Conservation (phyloP, 331 rosid species). For the Quercus tomentella region DNA sequence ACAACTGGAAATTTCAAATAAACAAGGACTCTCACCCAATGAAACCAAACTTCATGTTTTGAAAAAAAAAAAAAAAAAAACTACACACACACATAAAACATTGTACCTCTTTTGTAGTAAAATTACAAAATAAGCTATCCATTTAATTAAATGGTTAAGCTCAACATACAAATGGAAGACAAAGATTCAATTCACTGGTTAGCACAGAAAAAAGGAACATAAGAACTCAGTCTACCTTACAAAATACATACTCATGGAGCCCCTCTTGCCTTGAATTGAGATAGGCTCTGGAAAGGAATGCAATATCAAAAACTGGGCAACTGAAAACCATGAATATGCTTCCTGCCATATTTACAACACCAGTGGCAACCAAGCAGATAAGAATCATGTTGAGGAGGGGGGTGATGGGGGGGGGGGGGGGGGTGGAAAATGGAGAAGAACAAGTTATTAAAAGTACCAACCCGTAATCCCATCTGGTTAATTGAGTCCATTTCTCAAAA, state of each 20-base stretch:
- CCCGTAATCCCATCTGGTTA: neutral
- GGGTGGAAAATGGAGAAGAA: neutral
- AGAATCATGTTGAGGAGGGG: neutral
- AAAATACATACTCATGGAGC: no score
- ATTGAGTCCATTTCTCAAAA: constrained; percentile 14
- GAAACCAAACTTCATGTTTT: constrained; percentile 2
- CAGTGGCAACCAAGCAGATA: constrained; percentile 3
- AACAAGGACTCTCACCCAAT: neutral
- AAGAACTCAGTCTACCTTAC: neutral
- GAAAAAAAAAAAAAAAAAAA: no score
- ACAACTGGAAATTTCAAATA: constrained; percentile 35
- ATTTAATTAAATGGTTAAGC: neutral
- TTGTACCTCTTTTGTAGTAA: constrained; percentile 8
- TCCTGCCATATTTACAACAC: constrained; percentile 28
- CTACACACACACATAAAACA: no score
- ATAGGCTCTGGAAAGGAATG: constrained; percentile 57
- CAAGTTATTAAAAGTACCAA: neutral
- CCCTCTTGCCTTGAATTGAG: constrained; percentile 39
- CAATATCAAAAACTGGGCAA: constrained; percentile 55
- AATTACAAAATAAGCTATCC: neutral
- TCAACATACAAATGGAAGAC: neutral
- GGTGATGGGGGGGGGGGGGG: no score
- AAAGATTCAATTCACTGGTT: no score
- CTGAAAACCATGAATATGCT: constrained; percentile 4
- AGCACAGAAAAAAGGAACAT: neutral